These are phyloP conservation scores for Papiliotrema flavescens DNA, from an alignment of 1,284 basidiomycete genomes.

Conservation along the genomic window DNA sequence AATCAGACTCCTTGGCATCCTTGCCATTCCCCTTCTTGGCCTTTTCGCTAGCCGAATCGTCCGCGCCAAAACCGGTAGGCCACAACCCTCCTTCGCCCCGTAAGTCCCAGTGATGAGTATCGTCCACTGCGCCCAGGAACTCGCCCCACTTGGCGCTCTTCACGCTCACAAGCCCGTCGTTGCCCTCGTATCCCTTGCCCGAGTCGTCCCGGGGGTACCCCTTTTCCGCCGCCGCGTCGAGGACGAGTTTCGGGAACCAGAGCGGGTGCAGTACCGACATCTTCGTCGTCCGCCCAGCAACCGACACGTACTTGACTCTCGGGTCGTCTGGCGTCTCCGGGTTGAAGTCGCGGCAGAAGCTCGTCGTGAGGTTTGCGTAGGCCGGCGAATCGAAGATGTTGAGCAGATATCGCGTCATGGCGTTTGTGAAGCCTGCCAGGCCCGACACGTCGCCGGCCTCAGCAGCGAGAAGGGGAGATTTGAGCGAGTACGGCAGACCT, in stretches of 20 bases:
- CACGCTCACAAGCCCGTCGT: constrained; percentile 90
- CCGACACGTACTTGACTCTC: constrained; percentile 83
- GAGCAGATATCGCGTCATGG: constrained; percentile 78
- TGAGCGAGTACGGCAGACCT: constrained; percentile 51
- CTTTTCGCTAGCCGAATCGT: constrained; percentile 10
- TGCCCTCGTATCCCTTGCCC: constrained; percentile 66
- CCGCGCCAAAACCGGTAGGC: constrained; percentile 30
- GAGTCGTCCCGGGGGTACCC: constrained; percentile 49
- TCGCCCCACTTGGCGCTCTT: constrained; percentile 89
- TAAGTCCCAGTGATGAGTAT: constrained; percentile 95
- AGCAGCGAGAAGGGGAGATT: constrained; percentile 50
- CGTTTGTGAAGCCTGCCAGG: constrained; percentile 35
- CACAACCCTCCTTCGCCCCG: constrained; percentile 64
- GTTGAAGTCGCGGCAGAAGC: constrained; percentile 87
- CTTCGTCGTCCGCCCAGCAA: constrained; percentile 71
- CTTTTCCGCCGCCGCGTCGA: constrained; percentile 62
- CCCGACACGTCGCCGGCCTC: constrained; percentile 6
- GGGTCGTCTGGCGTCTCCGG: constrained; percentile 81
- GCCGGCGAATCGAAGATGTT: constrained; percentile 93
- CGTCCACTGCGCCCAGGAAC: constrained; percentile 84
- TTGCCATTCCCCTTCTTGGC: constrained; percentile 19
- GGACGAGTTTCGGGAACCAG: constrained; percentile 91
- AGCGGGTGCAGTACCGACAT: constrained; percentile 85
- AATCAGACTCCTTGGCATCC: neutral
- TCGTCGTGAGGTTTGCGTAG: constrained; percentile 88